Percentiles rank a stretch among this genome's conserved stretches.
These are phyloP conservation scores for Euphorbia pulcherrima DNA, from an alignment of 345 rosid species.

Conservation along the genomic window DNA sequence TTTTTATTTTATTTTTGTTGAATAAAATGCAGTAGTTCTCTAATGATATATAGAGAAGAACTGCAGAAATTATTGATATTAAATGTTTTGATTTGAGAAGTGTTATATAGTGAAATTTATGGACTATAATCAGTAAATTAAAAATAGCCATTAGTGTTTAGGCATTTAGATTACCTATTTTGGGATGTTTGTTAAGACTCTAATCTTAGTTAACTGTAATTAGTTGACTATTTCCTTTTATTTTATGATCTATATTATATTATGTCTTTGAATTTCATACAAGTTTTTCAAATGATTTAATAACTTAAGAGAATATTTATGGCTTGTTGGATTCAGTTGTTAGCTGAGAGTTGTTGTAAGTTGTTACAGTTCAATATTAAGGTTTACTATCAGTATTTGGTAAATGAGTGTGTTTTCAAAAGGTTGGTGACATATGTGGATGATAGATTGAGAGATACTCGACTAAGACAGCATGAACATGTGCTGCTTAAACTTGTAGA, in stretches of 20 bases:
- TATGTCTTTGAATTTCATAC: no score
- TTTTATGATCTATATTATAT: no score
- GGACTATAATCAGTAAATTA: background rate
- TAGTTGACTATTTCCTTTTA: background rate
- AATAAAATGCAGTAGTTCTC: background rate
- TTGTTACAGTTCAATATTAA: no score
- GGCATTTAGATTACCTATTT: background rate
- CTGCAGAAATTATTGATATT: constrained; percentile 10
- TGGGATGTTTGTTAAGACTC: background rate
- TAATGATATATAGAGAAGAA: constrained; percentile 2
- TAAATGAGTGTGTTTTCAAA: no score
- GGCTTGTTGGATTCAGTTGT: no score
- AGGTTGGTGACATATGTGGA: no score
- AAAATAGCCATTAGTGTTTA: background rate
- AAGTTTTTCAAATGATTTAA: background rate
- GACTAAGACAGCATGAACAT: no score
- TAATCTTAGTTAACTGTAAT: background rate
- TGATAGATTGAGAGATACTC: no score
- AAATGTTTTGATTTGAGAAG: background rate
- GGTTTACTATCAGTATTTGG: no score
- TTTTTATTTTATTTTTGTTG: background rate
- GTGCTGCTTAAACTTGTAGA: no score
- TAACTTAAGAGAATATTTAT: background rate
- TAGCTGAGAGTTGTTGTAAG: no score
- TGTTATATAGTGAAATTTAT: background rate